Percentiles rank a stretch among this genome's conserved stretches.
phyloP scores from a whole-genome alignment of 2,329 filamentous ascomycete species.

The Penicillium occitanis region DNA sequence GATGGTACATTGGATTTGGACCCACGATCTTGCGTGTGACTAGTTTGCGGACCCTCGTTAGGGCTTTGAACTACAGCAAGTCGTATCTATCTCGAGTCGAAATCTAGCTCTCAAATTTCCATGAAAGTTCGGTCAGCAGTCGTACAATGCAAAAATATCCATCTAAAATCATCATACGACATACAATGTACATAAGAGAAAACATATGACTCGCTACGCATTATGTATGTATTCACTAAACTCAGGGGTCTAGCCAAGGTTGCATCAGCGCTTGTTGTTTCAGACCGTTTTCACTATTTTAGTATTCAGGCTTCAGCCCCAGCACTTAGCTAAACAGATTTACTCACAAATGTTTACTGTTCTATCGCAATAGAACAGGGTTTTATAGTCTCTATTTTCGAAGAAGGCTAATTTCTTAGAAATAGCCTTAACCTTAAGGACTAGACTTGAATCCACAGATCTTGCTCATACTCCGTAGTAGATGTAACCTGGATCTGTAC shows the following conservation, averaged over 20 bases:
- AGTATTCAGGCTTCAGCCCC: not conserved
- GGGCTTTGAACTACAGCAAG: not conserved
- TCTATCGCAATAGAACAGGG: not conserved
- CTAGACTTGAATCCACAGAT: not conserved
- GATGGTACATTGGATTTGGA: not conserved
- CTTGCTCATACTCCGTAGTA: not conserved
- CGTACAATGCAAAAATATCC: not conserved
- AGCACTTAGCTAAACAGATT: not conserved
- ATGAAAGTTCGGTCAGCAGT: not conserved
- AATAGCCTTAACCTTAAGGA: not conserved
- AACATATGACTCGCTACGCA: not conserved
- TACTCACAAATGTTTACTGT: not conserved
- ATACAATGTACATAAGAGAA: not conserved
- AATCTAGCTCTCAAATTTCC: not conserved
- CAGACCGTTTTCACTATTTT: conserved; percentile 1
- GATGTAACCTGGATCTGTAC: not conserved
- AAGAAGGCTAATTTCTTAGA: not conserved
- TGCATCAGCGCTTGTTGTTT: not conserved
- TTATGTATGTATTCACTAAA: not conserved
- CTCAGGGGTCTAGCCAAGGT: not conserved
- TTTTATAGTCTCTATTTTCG: not conserved
- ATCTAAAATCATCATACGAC: not conserved
- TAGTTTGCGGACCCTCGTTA: not conserved
- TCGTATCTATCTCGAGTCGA: not conserved
- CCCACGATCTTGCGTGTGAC: not conserved